Evolutionary conservation across 805 yeast genomes (phyloP), one percentile per base, ranked within the genome.

Genomic region (Wickerhamiella kurtzmanii): DNA sequence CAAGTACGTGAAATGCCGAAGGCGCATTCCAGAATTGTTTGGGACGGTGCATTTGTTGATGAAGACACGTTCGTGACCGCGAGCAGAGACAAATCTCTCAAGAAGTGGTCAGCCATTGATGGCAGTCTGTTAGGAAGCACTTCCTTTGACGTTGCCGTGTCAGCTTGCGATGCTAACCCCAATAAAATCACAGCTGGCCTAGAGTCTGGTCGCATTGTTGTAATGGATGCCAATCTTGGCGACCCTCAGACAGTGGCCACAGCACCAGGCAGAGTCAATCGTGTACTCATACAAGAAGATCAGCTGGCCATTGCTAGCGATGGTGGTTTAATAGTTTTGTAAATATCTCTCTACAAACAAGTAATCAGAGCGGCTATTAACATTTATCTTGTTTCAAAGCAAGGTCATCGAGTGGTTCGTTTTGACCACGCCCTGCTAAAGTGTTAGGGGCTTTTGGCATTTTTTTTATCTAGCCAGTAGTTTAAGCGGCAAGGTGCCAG

Each of bases 11-110:
- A 64, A 17, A 71, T 74, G 47, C 75, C 75, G 35, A 85, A 82
- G 60, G 96, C 96, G 0, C 99, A 94, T 60, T 64, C 81, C 1
- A 76, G 96, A 63, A 89, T 92, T 56, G 76, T 92, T 39, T 94
- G 98, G 98, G 97, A 92, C 65, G 80, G 89, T 60, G 75, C 82
- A 36, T 92, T 96, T 95, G 67, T 79, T 0, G 22, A 37, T 20
- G 53, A 52, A 11, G 38, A 44, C 21, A 60, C 61, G n/a, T 88
- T 89, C 58, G 71, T 83, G 15, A 88, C 96, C 0, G 94, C 81
- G 0, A 80, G 95, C 2, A 76, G 98, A 62, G 98, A 92, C 62
- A 82, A 80, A 58, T 73, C 77, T 2, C 61, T 88, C 44, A 84
- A 82, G 58, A 37, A 22, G 25, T 64, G 64, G 64, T 48, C 46